phyloP scores from a whole-genome alignment of 2,329 filamentous ascomycete genomes.

The Phialophora expanda region DNA sequence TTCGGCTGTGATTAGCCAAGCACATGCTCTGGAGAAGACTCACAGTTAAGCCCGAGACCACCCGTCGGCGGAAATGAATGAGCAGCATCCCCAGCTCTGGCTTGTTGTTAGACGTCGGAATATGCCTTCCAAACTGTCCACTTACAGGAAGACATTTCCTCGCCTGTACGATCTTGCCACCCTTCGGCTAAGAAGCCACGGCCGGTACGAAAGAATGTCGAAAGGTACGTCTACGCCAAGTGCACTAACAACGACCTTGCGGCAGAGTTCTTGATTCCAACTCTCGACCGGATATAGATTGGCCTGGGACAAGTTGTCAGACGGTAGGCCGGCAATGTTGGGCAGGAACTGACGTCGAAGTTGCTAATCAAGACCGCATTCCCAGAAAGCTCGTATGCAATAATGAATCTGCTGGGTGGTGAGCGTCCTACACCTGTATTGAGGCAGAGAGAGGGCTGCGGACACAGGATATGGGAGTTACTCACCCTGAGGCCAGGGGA shows the following conservation, averaged over 20 bases:
- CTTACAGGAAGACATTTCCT: conserved; percentile 49
- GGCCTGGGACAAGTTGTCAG: conserved; percentile 34
- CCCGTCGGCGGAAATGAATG: conserved; percentile 63
- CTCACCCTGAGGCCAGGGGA: conserved; percentile 47
- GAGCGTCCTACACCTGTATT: neutral
- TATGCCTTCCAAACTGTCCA: neutral
- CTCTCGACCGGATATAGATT: conserved; percentile 45
- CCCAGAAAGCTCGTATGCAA: conserved; percentile 50
- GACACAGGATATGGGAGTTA: neutral
- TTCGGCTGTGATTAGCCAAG: neutral
- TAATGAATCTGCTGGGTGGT: conserved; percentile 44
- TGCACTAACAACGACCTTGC: conserved; percentile 43
- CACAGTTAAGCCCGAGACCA: conserved; percentile 58
- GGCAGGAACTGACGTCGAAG: conserved; percentile 47
- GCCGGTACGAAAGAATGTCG: conserved; percentile 49
- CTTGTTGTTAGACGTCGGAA: conserved; percentile 37
- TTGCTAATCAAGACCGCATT: conserved; percentile 55
- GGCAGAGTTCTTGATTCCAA: conserved; percentile 47
- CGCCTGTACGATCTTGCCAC: conserved; percentile 48
- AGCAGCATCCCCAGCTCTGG: conserved; percentile 57
- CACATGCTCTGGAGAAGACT: conserved; percentile 45
- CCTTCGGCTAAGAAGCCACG: conserved; percentile 51
- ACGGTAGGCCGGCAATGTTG: neutral
- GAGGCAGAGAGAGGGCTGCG: neutral
- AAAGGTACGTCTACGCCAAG: conserved; percentile 41